phyloP scores from a whole-genome alignment of 2,329 filamentous ascomycete species.

The Pestalotiopsis sp. region DNA sequence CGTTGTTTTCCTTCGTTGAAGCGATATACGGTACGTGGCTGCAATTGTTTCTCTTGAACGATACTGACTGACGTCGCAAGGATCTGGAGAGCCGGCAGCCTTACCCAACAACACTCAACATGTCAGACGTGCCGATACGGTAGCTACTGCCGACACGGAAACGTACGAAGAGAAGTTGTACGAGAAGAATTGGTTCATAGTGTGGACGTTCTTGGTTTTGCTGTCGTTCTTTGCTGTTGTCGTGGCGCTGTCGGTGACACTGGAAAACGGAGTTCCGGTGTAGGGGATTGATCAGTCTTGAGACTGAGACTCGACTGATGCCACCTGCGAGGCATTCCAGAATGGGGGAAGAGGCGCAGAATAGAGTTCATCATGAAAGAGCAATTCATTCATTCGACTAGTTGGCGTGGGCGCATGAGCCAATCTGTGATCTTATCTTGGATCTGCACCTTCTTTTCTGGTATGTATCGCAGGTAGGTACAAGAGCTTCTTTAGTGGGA shows the following conservation, averaged over 20 bases:
- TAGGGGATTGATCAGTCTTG: not conserved
- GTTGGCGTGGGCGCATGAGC: too few relatives aligned
- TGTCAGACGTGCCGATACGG: not conserved
- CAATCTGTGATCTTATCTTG: too few relatives aligned
- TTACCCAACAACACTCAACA: not conserved
- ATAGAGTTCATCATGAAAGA: too few relatives aligned
- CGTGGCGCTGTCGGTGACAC: not conserved
- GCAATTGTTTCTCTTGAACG: not conserved
- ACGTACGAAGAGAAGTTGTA: not conserved
- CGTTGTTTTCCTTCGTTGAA: conserved; percentile 13
- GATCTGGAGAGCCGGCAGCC: not conserved
- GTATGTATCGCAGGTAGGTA: too few relatives aligned
- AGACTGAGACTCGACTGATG: too few relatives aligned
- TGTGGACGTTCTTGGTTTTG: not conserved
- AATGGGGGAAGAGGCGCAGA: too few relatives aligned
- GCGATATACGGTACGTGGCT: not conserved
- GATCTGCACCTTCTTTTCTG: too few relatives aligned
- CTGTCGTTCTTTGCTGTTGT: not conserved
- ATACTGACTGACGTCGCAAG: not conserved
- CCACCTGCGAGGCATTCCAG: too few relatives aligned
- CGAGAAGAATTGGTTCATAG: not conserved
- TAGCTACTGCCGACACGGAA: not conserved
- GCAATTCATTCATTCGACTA: too few relatives aligned
- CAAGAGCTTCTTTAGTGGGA: not conserved
- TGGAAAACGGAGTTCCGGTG: not conserved